Percentiles rank a stretch among this genome's conserved stretches.
phyloP scores from a whole-genome alignment of 805 yeast species.

The Ogataea degrootiae region DNA sequence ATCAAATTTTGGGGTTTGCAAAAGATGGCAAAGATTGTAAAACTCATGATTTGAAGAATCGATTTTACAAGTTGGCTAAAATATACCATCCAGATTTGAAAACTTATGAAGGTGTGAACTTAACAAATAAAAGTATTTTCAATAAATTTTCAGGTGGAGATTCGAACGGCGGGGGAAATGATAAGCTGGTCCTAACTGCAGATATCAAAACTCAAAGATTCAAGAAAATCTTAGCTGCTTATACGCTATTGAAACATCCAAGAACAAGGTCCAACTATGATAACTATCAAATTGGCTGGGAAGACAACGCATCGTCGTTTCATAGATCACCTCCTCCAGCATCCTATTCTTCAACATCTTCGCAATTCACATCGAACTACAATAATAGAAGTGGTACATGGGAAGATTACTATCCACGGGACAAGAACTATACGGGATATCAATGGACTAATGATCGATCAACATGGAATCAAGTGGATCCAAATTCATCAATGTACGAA shows the following conservation, averaged over 20 bases:
- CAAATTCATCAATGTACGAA: conserved; percentile 22
- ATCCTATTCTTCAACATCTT: conserved; percentile 15
- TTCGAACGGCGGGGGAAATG: conserved; percentile 1
- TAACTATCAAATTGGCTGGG: conserved; percentile 43
- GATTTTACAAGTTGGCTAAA: conserved; percentile 61
- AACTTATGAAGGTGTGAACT: conserved; percentile 17
- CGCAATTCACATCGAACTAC: conserved; percentile 1
- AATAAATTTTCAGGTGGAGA: conserved; percentile 4
- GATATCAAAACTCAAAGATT: conserved; percentile 41
- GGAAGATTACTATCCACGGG: conserved; percentile 24
- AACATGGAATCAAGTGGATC: conserved; percentile 23
- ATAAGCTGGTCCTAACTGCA: conserved; percentile 9
- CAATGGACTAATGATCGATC: conserved; percentile 23
- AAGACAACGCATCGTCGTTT: conserved; percentile 21
- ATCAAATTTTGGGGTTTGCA: conserved; percentile 53
- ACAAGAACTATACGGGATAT: conserved; percentile 16
- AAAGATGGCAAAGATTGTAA: conserved; percentile 30
- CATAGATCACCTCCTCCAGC: conserved; percentile 20
- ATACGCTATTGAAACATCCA: conserved; percentile 47
- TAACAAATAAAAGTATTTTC: neutral
- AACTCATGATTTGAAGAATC: conserved; percentile 36
- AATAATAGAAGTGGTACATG: conserved; percentile 23
- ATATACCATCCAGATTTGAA: conserved; percentile 74
- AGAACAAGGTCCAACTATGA: conserved; percentile 42
- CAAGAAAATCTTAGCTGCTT: conserved; percentile 53